Evolutionary conservation across 352 stramenopile genomes (phyloP), one percentile per base, ranked within the genome.

Genomic region (Phytophthora kernoviae): DNA sequence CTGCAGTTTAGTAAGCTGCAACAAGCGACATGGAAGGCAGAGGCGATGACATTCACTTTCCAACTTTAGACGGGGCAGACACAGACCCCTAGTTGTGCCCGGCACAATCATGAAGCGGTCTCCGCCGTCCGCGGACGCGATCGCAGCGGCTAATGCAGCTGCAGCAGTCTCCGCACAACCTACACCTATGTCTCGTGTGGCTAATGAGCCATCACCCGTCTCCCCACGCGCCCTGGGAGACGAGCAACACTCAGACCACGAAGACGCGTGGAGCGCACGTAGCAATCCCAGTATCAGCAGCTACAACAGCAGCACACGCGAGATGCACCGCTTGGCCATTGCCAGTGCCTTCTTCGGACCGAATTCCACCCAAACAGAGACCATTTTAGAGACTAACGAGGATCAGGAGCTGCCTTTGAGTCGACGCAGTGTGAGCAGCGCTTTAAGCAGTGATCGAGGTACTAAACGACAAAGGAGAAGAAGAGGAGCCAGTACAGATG

Each of bases 281-380:
- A 84, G 73, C 51, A 85, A 85, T 41, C 54, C 71, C 15, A 87
- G 75, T 52, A 53, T 76, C 45, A 84, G 70, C 70, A 85, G 73
- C 65, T 78, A 75, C 68, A 69, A 78, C 47, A 85, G 68, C 58
- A 72, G 61, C 49, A 62, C 63, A n/a, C 75, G 78, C 11, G 68
- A 75, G 39, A 73, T 65, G 52, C 46, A 73, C 27, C 75, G 63
- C 15, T 60, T 18, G 15, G 56, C 54, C 20, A 77, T 82, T 41
- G 61, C 73, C n/a, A 69, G 36, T 37, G 40, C 66, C 14, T 80
- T 69, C 61, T 82, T 82, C 41, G 73, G 73, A 17, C 67, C 73
- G 3, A 54, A 52, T 43, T 81, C 73, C 12, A 66, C 57, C 9
- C 37, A 48, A n/a, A 73, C 69, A 0, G 66, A 71, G 21, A 36